Evolutionary conservation across 495 filamentous ascomycete genomes (phyloP).

Genomic region (Sporormia fimetaria): DNA sequence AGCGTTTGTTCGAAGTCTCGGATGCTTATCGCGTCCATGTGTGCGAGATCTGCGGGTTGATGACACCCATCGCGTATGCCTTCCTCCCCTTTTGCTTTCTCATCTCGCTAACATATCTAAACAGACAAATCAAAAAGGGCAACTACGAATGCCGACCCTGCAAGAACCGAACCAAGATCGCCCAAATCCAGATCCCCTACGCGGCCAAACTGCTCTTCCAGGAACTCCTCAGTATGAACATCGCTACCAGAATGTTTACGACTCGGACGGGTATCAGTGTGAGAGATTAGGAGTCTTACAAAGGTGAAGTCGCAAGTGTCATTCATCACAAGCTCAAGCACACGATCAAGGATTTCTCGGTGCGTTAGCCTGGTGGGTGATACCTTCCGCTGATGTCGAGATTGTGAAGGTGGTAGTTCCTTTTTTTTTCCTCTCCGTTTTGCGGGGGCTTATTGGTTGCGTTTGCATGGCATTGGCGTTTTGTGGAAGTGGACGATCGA

Average conservation of each 20-base stretch:
- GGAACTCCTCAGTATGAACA: conserved; percentile 96
- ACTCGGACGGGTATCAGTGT: conserved; percentile 63
- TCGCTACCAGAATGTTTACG: conserved; percentile 92
- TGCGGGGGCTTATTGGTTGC: too few relatives aligned
- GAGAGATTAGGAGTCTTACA: conserved; percentile 31
- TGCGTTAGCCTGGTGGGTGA: too few relatives aligned
- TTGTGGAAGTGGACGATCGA: too few relatives aligned
- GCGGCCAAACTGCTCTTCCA: conserved; percentile 98
- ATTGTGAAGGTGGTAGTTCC: too few relatives aligned
- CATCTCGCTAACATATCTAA: conserved; percentile 23
- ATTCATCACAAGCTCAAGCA: too few relatives aligned
- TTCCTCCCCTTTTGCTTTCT: neutral
- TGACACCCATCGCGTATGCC: conserved; percentile 98
- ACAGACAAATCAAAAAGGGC: conserved; percentile 85
- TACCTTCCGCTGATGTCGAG: too few relatives aligned
- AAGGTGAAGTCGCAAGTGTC: neutral
- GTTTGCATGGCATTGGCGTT: too few relatives aligned
- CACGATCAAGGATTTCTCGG: too few relatives aligned
- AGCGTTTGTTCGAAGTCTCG: conserved; percentile 90
- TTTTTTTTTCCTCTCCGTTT: too few relatives aligned
- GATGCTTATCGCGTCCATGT: conserved; percentile 98
- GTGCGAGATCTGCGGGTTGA: conserved; percentile 96
- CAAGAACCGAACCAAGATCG: conserved; percentile 96
- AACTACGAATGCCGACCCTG: conserved; percentile 93
- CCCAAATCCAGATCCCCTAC: conserved; percentile 94